phyloP scores from a whole-genome alignment of 164 flowering plant genomes.

The Buxus sempervirens region DNA sequence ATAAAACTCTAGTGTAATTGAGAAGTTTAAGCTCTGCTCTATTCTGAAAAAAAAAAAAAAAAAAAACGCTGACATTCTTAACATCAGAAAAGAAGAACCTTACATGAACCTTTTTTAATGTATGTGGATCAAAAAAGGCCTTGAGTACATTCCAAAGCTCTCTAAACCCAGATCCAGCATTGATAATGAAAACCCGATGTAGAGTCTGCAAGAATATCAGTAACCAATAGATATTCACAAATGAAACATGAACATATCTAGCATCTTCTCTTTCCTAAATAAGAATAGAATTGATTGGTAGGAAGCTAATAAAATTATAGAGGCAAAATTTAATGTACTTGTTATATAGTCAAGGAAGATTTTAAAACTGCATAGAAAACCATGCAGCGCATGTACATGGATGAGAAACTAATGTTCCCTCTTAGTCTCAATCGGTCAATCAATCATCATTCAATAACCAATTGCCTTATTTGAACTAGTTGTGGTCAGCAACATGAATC shows the following conservation, averaged over 20 bases:
- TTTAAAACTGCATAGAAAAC: neutral
- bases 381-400: neutral
- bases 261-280: neutral
- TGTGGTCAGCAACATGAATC: too few relatives aligned
- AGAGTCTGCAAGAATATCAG: conserved; percentile 46
- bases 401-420: neutral
- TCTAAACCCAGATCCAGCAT: conserved; percentile 75
- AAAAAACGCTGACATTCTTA: neutral
- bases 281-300: neutral
- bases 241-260: conserved; percentile 7
- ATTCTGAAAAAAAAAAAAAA: neutral
- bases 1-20: neutral
- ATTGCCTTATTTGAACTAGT: too few relatives aligned
- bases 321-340: neutral
- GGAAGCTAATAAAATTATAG: neutral
- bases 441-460: too few relatives aligned
- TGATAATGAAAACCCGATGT: conserved; percentile 53
- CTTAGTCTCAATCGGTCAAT: too few relatives aligned
- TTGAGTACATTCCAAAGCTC: conserved; percentile 58
- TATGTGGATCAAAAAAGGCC: conserved; percentile 59
- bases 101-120: conserved; percentile 58
- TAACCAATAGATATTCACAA: neutral
- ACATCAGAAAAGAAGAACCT: conserved; percentile 4
- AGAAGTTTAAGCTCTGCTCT: neutral
- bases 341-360: neutral